Conservation (phyloP, 176 grass and related monocot species). For the Avena eriantha region DNA sequence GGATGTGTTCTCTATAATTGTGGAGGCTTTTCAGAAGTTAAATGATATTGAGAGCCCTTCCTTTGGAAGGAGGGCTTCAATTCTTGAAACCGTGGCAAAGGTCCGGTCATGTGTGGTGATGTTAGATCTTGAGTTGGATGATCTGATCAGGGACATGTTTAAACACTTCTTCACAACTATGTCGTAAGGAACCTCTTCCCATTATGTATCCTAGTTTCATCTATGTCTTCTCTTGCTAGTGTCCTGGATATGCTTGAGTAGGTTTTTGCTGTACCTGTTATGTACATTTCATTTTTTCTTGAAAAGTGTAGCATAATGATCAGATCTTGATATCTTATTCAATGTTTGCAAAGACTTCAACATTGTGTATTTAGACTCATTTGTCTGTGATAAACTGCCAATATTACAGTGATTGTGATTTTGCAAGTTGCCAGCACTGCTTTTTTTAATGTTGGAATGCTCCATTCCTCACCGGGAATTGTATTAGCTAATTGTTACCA, state of each 20-base stretch:
- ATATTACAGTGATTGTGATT: not conserved
- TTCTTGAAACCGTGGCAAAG: constrained; percentile 94
- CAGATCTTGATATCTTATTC: not conserved
- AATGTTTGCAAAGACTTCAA: constrained; percentile 7
- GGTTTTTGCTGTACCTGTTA: constrained; percentile 27
- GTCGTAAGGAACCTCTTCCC: constrained; percentile 50
- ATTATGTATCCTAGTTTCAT: constrained; percentile 28
- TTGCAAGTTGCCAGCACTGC: not conserved
- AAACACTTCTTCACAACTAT: constrained; percentile 69
- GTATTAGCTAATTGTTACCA: not conserved
- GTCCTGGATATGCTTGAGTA: constrained; percentile 16
- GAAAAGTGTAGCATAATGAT: not conserved
- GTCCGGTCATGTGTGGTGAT: constrained; percentile 93
- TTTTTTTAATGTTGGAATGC: constrained; percentile 3
- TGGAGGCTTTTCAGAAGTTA: constrained; percentile 66
- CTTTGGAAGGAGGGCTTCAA: constrained; percentile 61
- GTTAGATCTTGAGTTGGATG: constrained; percentile 94
- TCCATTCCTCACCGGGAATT: constrained; percentile 4
- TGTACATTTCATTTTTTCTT: not conserved
- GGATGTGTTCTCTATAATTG: constrained; percentile 83
- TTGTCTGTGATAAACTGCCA: constrained; percentile 1
- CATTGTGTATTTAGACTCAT: not conserved
- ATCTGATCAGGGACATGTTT: constrained; percentile 88
- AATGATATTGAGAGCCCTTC: constrained; percentile 63
- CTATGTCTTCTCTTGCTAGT: constrained; percentile 1